Base-by-base conservation (phyloP, 768 basidiomycete genomes). In the Trametopsis cervina region DNA sequence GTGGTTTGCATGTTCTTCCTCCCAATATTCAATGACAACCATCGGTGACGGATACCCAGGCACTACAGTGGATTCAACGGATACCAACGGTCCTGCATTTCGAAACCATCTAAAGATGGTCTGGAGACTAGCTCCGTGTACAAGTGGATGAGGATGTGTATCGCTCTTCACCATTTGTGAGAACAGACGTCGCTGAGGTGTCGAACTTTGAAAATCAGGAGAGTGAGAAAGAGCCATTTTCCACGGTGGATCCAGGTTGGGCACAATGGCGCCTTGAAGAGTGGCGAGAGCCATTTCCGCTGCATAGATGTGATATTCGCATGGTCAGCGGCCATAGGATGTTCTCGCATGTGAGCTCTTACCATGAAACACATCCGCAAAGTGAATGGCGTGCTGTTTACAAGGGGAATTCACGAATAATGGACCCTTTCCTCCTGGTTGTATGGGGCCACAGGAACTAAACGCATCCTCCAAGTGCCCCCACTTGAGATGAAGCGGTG, bases 241-340 rank as follows among this genome's bases (percentile, higher is more conserved):
- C 44, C 44, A 51, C 2, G 50, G 18, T 2, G 44, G 44, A 2
- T 21, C 2, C 21, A 22, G 4, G 26, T 29, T 25, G 9, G 44
- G 10, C 9, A 51, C 44, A 10, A 26, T 1, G 2, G n/a, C n/a
- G 7, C 50, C 50, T 15, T 51, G 36, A 25, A 51, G 20, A 5
- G 44, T 51, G 2, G 50, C 50, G 2, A 51, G 24, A 1, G 50
- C 50, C 50, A 51, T 51, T 39, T 51, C 50, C 13, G 50, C 50
- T 51, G 22, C 9, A 41, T 12, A 18, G 15, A n/a, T 1, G 5
- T 9, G 9, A 20, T 6, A 33, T 33, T 33, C 29, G n/a, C n/a
- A n/a, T n/a, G n/a, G 6, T 6, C 42, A 40, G 39, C 42, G 42
- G 25, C n/a, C 9, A 26, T 9, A n/a, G 12, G 4, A 4, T 21